These are phyloP conservation scores for Pseudogymnoascus sp. DNA, from an alignment of 2,329 filamentous ascomycete genomes.

Conservation along the genomic window DNA sequence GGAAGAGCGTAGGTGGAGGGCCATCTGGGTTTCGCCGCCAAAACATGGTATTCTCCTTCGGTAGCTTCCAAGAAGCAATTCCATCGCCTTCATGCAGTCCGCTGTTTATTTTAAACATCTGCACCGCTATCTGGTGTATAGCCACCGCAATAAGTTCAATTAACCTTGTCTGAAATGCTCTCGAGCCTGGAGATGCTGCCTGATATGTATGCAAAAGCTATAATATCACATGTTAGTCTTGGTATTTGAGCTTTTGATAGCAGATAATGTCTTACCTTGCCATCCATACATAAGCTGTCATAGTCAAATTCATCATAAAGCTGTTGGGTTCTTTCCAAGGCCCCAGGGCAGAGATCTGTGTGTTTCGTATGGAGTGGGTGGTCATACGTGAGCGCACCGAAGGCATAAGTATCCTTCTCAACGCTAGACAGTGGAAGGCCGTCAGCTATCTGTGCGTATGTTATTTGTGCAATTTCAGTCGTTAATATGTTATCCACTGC, in stretches of 20 bases:
- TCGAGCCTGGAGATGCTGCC: constrained; percentile 14
- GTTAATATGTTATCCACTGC: constrained; percentile 16
- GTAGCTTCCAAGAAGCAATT: constrained; percentile 20
- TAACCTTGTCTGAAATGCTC: constrained; percentile 25
- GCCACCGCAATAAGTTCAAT: constrained; percentile 28
- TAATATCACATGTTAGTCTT: neutral
- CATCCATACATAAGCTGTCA: neutral
- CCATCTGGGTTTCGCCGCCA: constrained; percentile 10
- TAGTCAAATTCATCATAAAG: constrained; percentile 6
- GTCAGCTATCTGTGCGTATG: constrained; percentile 22
- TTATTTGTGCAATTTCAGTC: constrained; percentile 15
- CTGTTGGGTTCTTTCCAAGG: constrained; percentile 10
- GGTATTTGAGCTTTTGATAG: neutral
- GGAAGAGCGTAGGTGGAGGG: constrained; percentile 24
- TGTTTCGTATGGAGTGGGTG: constrained; percentile 18
- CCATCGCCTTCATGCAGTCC: constrained; percentile 23
- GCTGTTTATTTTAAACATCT: constrained; percentile 20
- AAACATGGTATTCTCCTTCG: constrained; percentile 11
- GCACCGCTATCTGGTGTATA: constrained; percentile 27
- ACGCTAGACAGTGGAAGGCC: constrained; percentile 16
- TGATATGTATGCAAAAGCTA: constrained; percentile 24
- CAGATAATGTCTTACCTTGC: too few relatives aligned
- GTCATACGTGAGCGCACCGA: neutral
- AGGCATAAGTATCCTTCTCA: constrained; percentile 1
- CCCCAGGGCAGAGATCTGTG: constrained; percentile 18